These are phyloP conservation scores for Hypoxylon sp. DNA, from an alignment of 2,329 filamentous ascomycete species.

Conservation along the genomic window DNA sequence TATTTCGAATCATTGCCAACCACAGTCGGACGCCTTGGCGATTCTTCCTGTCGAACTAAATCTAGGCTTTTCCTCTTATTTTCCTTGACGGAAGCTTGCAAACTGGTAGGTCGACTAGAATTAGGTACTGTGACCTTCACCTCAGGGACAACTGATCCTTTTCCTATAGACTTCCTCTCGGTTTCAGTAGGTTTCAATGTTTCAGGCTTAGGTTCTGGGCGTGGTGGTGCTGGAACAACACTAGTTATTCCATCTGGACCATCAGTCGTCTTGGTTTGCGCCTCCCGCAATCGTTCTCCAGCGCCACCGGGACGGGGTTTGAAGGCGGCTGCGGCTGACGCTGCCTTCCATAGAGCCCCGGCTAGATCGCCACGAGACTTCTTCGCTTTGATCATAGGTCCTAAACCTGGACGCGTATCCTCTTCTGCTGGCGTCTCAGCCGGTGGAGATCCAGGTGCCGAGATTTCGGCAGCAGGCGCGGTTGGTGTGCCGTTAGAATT, in stretches of 20 bases:
- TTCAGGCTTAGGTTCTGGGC: conserved; percentile 60
- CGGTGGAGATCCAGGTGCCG: conserved; percentile 52
- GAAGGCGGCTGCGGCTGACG: conserved; percentile 79
- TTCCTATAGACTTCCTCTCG: conserved; percentile 55
- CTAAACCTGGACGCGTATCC: conserved; percentile 79
- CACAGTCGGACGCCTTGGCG: conserved; percentile 72
- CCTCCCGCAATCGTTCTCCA: conserved; percentile 80
- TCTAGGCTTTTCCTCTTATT: conserved; percentile 52
- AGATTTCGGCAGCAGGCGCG: conserved; percentile 46
- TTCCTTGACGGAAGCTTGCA: conserved; percentile 58
- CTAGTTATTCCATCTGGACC: conserved; percentile 91
- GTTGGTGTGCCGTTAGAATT: conserved; percentile 43
- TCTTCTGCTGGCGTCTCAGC: conserved; percentile 55
- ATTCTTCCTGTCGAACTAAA: conserved; percentile 60
- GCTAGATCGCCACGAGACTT: conserved; percentile 81
- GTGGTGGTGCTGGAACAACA: conserved; percentile 84
- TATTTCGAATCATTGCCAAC: conserved; percentile 85
- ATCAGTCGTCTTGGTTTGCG: conserved; percentile 70
- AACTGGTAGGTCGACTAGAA: conserved; percentile 58
- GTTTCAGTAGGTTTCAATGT: conserved; percentile 54
- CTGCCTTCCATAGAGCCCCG: conserved; percentile 84
- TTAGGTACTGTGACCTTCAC: conserved; percentile 71
- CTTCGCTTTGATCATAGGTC: conserved; percentile 91
- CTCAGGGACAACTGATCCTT: conserved; percentile 65
- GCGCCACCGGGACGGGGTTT: conserved; percentile 91